Conservation (phyloP, 2,329 filamentous ascomycete genomes). For the Colletotrichum lupini region DNA sequence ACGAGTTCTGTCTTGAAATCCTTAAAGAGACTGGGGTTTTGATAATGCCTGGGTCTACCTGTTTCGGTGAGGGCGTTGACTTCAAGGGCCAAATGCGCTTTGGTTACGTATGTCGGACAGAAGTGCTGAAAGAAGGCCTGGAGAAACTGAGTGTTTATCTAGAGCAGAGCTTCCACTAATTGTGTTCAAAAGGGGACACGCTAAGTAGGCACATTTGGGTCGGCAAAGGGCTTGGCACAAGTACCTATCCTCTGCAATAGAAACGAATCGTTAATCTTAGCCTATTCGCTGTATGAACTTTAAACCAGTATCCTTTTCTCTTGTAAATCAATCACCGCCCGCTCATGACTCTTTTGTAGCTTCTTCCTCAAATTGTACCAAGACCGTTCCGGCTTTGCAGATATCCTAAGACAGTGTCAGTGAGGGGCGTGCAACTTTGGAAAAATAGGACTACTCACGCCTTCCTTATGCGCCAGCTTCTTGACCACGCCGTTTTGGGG, state of each 20-base stretch:
- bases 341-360: constrained; percentile 33
- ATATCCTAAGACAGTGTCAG: constrained; percentile 67
- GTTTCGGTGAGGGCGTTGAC: constrained; percentile 74
- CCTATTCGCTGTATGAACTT: background rate
- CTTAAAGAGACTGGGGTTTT: constrained; percentile 77
- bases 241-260: background rate
- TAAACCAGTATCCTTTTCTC: background rate
- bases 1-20: constrained; percentile 75
- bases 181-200: background rate
- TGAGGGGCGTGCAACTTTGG: constrained; percentile 8
- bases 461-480: constrained; percentile 79
- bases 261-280: background rate
- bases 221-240: background rate
- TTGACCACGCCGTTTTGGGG: constrained; percentile 79
- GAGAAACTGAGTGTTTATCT: constrained; percentile 58
- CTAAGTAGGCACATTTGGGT: background rate
- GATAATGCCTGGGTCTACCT: constrained; percentile 77
- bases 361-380: constrained; percentile 78
- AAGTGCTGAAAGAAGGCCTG: constrained; percentile 74
- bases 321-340: background rate
- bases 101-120: constrained; percentile 79
- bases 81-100: constrained; percentile 81
- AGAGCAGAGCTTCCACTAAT: background rate
- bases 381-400: constrained; percentile 79
- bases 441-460: constrained; percentile 62